Percentiles rank a stretch among this genome's conserved stretches.
Conservation (phyloP, 2,329 filamentous ascomycete species). For the Elsinoe fawcettii region DNA sequence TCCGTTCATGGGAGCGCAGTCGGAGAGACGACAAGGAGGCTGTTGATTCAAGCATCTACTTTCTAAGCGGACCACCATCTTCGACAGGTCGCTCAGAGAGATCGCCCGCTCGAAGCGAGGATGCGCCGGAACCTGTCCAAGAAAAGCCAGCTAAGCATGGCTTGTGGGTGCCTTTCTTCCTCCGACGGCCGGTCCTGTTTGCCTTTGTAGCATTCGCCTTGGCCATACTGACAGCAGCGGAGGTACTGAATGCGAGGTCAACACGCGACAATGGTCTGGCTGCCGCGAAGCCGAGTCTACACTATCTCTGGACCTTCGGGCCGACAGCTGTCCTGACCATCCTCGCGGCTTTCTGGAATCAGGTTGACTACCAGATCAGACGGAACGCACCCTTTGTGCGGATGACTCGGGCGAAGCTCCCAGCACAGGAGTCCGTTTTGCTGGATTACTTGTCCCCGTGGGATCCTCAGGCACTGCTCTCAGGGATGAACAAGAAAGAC, state of each 20-base stretch:
- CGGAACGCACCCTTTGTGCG: background rate
- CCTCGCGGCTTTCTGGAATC: background rate
- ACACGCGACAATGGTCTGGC: background rate
- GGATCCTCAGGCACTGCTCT: background rate
- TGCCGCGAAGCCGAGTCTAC: background rate
- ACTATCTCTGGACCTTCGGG: conserved; percentile 7
- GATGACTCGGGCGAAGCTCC: background rate
- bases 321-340: conserved; percentile 1
- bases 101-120: no score
- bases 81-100: no score
- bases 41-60: no score
- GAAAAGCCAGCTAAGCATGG: no score
- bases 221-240: background rate
- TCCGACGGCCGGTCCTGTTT: background rate
- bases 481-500: background rate
- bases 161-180: background rate
- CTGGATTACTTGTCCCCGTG: conserved; percentile 1
- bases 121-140: no score
- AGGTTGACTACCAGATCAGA: background rate
- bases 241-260: background rate
- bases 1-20: no score
- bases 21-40: no score
- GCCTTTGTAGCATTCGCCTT: background rate
- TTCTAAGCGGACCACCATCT: no score
- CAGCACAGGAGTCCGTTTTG: background rate